Base-by-base conservation (phyloP, 2,329 filamentous ascomycete genomes). In the Trichoderma atrobrunneum region DNA sequence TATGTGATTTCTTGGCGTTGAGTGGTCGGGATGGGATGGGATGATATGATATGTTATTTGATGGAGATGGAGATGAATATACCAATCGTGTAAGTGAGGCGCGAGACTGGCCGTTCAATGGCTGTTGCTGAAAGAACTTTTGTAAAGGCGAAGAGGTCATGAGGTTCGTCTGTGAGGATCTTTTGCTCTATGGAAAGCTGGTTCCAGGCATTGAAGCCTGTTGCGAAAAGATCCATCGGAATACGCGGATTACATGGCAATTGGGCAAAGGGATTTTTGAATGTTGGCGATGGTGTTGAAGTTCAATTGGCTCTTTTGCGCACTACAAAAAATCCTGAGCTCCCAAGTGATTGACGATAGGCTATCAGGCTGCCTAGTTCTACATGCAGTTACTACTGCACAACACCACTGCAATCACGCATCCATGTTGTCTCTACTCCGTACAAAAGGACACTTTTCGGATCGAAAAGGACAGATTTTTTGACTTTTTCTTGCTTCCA, bases 191-290 rank as follows among this genome's bases (percentile, higher is more conserved):
- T 85, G 2, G 77, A 74, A 18, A 90, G 82, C 75, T 90, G 88
- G 70, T 80, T 79, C 87, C 87, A 90, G 69, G 87, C 87, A 76
- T 91, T 90, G 79, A 88, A 86, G 54, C 89, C 89, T 3, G 85
- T 75, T 56, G 85, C 87, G 76, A 86, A 87, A 6, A 91, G 78
- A 67, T 86, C 81, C 86, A 88, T 84, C 39, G 61, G 43, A 10
- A 74, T 54, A 72, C 70, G 16, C 32, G 43, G 48, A 21, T 65
- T 51, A 57, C 68, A 70, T 70, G 59, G 30, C 26, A 36, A 54
- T 36, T 36, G 26, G 54, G n/a, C 28, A 39, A n/a, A n/a, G 11
- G 34, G 18, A 4, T 7, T 48, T 43, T 48, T 32, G 56, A 12
- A 51, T 11, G 7, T 12, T 54, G 21, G 21, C 21, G 48, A 12